These are phyloP conservation scores for Blastomyces emzantsi DNA, from an alignment of 2,329 filamentous ascomycete genomes.

Conservation along the genomic window DNA sequence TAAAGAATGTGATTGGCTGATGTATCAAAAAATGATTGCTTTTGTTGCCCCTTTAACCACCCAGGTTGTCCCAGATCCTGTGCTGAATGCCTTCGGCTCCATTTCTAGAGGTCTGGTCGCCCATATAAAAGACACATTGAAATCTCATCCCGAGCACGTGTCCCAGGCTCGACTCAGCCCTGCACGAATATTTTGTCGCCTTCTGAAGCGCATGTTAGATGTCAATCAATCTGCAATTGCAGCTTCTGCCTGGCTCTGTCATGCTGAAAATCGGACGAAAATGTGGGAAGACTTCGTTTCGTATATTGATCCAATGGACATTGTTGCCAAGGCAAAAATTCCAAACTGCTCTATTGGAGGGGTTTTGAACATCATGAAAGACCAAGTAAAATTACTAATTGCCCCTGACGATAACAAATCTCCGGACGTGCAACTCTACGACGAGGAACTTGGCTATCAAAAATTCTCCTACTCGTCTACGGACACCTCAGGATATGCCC, in stretches of 20 bases:
- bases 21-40: constrained; percentile 95
- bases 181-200: constrained; percentile 75
- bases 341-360: constrained; percentile 30
- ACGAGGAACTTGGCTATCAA: constrained; percentile 25
- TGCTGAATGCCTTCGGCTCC: constrained; percentile 76
- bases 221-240: constrained; percentile 93
- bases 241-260: constrained; percentile 83
- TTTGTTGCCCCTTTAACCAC: constrained; percentile 83
- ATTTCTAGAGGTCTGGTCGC: constrained; percentile 73
- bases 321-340: constrained; percentile 35
- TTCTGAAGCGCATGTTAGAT: constrained; percentile 76
- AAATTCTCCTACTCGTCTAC: constrained; percentile 31
- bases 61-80: constrained; percentile 80
- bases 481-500: constrained; percentile 31
- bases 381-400: constrained; percentile 37
- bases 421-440: constrained; percentile 29
- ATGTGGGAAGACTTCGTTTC: constrained; percentile 80
- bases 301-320: constrained; percentile 33
- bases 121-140: constrained; percentile 78
- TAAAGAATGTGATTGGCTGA: constrained; percentile 85
- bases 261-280: constrained; percentile 78
- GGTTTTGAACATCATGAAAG: constrained; percentile 34
- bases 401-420: constrained; percentile 31
- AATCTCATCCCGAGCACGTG: constrained; percentile 75
- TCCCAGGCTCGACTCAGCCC: constrained; percentile 79